Evolutionary conservation across 352 stramenopile species (phyloP), one percentile per base, ranked within the genome.

Genomic region (Globisporangium paddicum): DNA sequence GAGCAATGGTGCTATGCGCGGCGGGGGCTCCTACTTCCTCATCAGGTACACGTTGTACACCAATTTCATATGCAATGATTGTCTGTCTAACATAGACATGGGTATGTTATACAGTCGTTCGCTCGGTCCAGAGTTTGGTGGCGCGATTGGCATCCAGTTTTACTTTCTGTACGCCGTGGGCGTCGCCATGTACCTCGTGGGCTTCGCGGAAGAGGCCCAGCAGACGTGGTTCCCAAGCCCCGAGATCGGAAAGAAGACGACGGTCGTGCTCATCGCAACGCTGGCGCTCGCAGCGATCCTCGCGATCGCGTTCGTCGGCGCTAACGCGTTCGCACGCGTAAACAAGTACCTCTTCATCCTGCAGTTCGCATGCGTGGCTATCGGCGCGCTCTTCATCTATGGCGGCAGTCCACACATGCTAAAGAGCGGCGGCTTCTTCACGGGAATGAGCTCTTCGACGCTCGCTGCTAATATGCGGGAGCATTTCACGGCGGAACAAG

Each of bases 121-220:
- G 18, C 65, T 96, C 0, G 90, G 90, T 0, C 73, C 87, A 0
- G 86, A 97, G 59, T 85, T 96, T 55, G 92, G 89, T 8, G 87
- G 86, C n/a, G 83, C 89, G 0, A 79, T 98, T 19, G 89, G 92
- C 5, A 54, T 97, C 6, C 76, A 97, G 30, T 98, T 97, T 64
- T 98, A 97, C 66, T 79, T 96, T 56, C 62, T 87, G 10, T 86
- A 92, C 30, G 72, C 78, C 0, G 74, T 91, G 5, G 83, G 76
- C 2, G 71, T 89, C 18, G 71, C 79, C 5, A 83, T 93, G 77
- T 93, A 92, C 53, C 63, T 94, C 9, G 79, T 93, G 19, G 85
- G 85, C 1, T 92, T 94, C 41, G 85, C 79, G 0, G 82, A 92
- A 63, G 74, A 85, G 42, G 66, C 83, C 3, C 71, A 86, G 60